Evolutionary conservation across 805 yeast genomes (phyloP).

Genomic region (Zygoascus biomembranicola): DNA sequence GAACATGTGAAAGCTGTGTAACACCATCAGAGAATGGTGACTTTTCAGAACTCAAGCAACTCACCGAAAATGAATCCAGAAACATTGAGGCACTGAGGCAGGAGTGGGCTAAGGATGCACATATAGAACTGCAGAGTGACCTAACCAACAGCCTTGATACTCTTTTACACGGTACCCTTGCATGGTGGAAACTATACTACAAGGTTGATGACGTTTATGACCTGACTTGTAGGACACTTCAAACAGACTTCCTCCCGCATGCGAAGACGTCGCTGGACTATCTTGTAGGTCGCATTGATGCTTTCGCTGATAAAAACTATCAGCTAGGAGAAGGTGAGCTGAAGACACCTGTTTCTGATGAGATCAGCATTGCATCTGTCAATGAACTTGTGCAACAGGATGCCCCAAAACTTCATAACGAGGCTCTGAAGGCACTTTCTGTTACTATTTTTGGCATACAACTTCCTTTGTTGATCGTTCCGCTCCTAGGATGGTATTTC

Average conservation of each 20-base stretch:
- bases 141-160: slow-evolving; percentile 21
- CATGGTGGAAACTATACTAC: slow-evolving; percentile 33
- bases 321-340: slow-evolving; percentile 4
- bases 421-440: slow-evolving; percentile 23
- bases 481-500: slow-evolving; percentile 26
- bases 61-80: slow-evolving; percentile 12
- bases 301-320: slow-evolving; percentile 5
- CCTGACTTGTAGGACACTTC: slow-evolving; percentile 14
- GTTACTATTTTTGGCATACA: slow-evolving; percentile 27
- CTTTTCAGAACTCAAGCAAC: slow-evolving; percentile 1
- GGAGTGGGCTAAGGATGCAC: slow-evolving; percentile 31
- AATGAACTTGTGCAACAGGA: background rate
- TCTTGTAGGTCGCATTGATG: slow-evolving; percentile 26
- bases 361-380: slow-evolving; percentile 4
- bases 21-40: background rate
- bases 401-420: slow-evolving; percentile 21
- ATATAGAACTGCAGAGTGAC: slow-evolving; percentile 30
- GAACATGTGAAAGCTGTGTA: slow-evolving; percentile 24
- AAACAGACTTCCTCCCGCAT: slow-evolving; percentile 21
- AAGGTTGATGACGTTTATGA: slow-evolving; percentile 30
- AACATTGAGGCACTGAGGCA: slow-evolving; percentile 15
- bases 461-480: slow-evolving; percentile 25
- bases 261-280: slow-evolving; percentile 24
- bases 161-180: slow-evolving; percentile 14
- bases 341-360: slow-evolving; percentile 5